Percentiles rank a stretch among this genome's conserved stretches.
phyloP scores from a whole-genome alignment of 2,329 filamentous ascomycete species.

The Aspergillus sp. region DNA sequence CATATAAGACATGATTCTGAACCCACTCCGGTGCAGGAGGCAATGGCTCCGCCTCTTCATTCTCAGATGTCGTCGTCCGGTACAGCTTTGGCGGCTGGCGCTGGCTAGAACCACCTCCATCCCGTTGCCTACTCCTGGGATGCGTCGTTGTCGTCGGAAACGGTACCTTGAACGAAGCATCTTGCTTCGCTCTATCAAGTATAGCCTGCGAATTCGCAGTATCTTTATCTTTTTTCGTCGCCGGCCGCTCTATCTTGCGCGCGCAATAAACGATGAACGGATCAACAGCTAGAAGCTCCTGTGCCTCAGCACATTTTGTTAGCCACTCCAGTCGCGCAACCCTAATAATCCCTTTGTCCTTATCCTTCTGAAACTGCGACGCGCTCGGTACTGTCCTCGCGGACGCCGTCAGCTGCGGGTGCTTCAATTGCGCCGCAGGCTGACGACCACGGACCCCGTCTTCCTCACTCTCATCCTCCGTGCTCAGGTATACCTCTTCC shows the following conservation, averaged over 20 bases:
- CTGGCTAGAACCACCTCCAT: conserved; percentile 20
- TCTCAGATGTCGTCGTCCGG: conserved; percentile 74
- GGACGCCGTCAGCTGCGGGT: neutral
- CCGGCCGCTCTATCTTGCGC: conserved; percentile 41
- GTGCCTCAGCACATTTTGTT: conserved; percentile 45
- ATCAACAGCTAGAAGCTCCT: conserved; percentile 46
- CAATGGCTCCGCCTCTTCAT: conserved; percentile 60
- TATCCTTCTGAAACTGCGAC: neutral
- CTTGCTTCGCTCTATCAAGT: conserved; percentile 56
- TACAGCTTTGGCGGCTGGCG: conserved; percentile 51
- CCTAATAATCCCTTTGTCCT: conserved; percentile 39
- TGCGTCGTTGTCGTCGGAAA: conserved; percentile 3
- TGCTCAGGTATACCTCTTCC: conserved; percentile 30
- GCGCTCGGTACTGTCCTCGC: neutral
- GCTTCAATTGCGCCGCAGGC: conserved; percentile 11
- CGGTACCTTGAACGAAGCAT: conserved; percentile 28
- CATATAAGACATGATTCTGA: conserved; percentile 63
- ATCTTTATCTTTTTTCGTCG: conserved; percentile 4
- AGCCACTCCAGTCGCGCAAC: conserved; percentile 59
- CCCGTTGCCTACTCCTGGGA: conserved; percentile 17
- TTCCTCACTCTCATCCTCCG: conserved; percentile 32
- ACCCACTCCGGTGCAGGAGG: conserved; percentile 72
- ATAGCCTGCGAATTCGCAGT: conserved; percentile 35
- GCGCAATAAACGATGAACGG: conserved; percentile 55
- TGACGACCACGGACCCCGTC: conserved; percentile 18